Conservation (phyloP, 78 protist species). For the Protostelium mycophagum region DNA sequence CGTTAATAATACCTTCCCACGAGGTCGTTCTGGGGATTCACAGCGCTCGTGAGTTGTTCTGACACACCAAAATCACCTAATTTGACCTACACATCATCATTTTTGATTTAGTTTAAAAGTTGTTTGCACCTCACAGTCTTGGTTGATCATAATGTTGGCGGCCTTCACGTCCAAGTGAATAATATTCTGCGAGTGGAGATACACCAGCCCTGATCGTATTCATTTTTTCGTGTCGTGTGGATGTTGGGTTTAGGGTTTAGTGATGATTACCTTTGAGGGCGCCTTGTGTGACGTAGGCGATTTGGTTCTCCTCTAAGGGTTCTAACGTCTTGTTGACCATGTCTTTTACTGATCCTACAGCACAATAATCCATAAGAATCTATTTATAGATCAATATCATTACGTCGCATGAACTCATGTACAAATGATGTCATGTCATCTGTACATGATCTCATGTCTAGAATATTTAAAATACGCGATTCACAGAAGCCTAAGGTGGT, state of each 20-base stretch:
- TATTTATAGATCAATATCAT: no score
- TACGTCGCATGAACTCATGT: no score
- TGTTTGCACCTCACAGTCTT: conserved; percentile 21
- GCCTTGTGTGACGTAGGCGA: conserved; percentile 21
- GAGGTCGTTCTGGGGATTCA: conserved; percentile 27
- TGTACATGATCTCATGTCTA: no score
- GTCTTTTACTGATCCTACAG: conserved; percentile 70
- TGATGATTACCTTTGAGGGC: conserved; percentile 25
- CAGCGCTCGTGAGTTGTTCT: conserved; percentile 33
- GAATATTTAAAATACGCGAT: no score
- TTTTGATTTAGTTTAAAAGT: conserved; percentile 16
- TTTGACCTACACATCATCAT: conserved; percentile 20
- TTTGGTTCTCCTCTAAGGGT: conserved; percentile 47
- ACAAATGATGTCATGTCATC: background rate
- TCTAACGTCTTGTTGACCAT: conserved; percentile 46
- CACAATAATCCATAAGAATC: conserved; percentile 84
- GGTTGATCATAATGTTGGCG: conserved; percentile 62
- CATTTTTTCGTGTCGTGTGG: background rate
- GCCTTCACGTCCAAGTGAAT: conserved; percentile 85
- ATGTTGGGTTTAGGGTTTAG: background rate
- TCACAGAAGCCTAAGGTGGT: no score
- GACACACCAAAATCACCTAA: conserved; percentile 68
- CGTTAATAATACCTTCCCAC: conserved; percentile 16
- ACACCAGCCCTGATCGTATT: conserved; percentile 36
- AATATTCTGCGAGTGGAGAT: conserved; percentile 61